These are phyloP conservation scores for Zymoseptoria crescenta DNA, from an alignment of 2,329 filamentous ascomycete species.

Conservation along the genomic window DNA sequence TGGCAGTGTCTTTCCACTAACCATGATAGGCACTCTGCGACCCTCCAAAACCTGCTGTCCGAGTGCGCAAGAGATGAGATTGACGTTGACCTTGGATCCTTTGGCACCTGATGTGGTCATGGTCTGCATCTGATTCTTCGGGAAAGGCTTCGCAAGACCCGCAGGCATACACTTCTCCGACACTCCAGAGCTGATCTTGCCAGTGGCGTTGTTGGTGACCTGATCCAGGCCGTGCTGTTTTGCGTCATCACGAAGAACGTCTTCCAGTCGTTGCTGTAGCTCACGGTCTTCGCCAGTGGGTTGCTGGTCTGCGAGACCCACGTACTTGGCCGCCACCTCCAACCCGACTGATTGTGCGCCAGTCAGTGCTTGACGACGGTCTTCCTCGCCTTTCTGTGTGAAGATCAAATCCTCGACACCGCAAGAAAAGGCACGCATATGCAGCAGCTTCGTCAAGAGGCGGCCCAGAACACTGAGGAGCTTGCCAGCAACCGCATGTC, in stretches of 20 bases:
- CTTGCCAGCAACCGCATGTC: constrained; percentile 76
- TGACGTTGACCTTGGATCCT: constrained; percentile 86
- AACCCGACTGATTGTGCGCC: constrained; percentile 64
- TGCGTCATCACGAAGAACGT: constrained; percentile 79
- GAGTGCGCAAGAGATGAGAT: constrained; percentile 93
- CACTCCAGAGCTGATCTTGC: constrained; percentile 66
- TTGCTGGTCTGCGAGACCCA: constrained; percentile 63
- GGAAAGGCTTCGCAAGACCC: constrained; percentile 84
- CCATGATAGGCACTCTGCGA: constrained; percentile 90
- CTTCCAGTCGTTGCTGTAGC: constrained; percentile 71
- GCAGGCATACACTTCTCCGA: constrained; percentile 71
- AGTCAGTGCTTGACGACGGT: constrained; percentile 60
- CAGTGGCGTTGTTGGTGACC: constrained; percentile 66
- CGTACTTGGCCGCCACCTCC: constrained; percentile 76
- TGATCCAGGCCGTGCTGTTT: constrained; percentile 89
- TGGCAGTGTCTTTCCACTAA: constrained; percentile 90
- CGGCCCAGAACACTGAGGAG: constrained; percentile 83
- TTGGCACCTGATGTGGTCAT: constrained; percentile 98
- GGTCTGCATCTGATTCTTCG: constrained; percentile 95
- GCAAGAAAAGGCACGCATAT: constrained; percentile 92
- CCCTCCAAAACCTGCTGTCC: constrained; percentile 96
- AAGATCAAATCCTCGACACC: constrained; percentile 93
- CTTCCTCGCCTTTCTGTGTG: constrained; percentile 67
- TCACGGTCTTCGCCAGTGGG: constrained; percentile 60
- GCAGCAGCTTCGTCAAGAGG: constrained; percentile 78